Conservation (phyloP, 1,139 yeast species). For the Zygosaccharomyces sapae region DNA sequence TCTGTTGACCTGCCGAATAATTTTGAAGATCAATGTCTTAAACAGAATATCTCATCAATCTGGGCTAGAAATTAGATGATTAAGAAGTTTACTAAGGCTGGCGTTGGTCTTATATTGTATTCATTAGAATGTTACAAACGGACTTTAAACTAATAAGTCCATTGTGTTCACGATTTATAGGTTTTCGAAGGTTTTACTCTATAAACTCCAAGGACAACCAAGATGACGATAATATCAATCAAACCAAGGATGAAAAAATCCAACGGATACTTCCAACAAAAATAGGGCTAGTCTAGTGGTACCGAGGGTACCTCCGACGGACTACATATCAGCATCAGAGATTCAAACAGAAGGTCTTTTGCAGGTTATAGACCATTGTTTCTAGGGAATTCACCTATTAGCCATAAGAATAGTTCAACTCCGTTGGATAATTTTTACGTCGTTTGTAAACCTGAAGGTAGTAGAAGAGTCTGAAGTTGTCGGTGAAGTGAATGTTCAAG, state of each 20-base stretch:
- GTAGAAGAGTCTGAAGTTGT: constrained; percentile 13
- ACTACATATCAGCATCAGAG: constrained; percentile 26
- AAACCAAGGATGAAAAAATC: neutral
- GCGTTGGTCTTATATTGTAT: neutral
- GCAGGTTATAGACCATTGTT: constrained; percentile 38
- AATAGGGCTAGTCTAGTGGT: constrained; percentile 15
- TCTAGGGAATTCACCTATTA: constrained; percentile 33
- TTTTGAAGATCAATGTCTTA: neutral
- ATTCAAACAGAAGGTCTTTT: constrained; percentile 36
- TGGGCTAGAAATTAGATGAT: neutral
- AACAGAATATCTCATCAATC: no score
- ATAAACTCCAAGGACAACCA: constrained; percentile 3
- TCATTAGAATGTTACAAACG: neutral
- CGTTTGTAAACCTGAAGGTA: constrained; percentile 20
- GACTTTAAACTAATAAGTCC: neutral
- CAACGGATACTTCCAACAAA: constrained; percentile 1
- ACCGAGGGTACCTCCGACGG: constrained; percentile 33
- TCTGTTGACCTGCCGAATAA: neutral
- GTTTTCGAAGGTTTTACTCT: constrained; percentile 9
- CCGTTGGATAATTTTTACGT: constrained; percentile 22
- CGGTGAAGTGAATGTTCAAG: constrained; percentile 19
- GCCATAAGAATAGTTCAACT: constrained; percentile 12
- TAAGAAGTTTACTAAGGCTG: neutral
- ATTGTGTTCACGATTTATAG: neutral
- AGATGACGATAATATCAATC: no score